These are phyloP conservation scores for Nicotiana benthamiana DNA, from an alignment of 257 asterid genomes.

Conservation along the genomic window DNA sequence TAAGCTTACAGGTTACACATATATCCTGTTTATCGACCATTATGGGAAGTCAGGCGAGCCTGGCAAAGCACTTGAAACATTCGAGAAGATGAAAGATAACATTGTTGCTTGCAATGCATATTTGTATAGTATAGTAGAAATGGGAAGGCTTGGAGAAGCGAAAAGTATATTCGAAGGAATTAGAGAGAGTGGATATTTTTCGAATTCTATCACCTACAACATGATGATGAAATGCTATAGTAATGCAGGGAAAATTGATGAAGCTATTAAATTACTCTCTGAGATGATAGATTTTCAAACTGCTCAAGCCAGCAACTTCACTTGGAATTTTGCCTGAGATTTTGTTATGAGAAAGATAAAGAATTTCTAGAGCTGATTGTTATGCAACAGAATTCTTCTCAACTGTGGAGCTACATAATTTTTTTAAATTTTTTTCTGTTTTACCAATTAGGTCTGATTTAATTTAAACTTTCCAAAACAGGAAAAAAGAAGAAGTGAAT, in stretches of 20 bases:
- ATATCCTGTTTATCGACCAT: slow-evolving; percentile 73
- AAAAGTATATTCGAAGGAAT: slow-evolving; percentile 60
- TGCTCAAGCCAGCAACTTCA: too few relatives aligned
- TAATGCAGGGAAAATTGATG: slow-evolving; percentile 63
- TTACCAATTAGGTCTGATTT: not conserved
- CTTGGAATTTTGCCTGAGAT: too few relatives aligned
- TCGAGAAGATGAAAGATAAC: slow-evolving; percentile 80
- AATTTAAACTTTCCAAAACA: not conserved
- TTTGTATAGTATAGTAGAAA: slow-evolving; percentile 62
- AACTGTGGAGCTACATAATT: too few relatives aligned
- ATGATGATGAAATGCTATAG: slow-evolving; percentile 94
- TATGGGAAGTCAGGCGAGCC: slow-evolving; percentile 80
- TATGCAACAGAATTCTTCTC: too few relatives aligned
- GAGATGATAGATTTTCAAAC: slow-evolving; percentile 83
- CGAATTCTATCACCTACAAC: slow-evolving; percentile 88
- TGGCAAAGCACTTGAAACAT: slow-evolving; percentile 72
- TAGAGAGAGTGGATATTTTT: slow-evolving; percentile 58
- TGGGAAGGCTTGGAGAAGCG: slow-evolving; percentile 77
- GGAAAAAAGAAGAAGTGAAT: not conserved
- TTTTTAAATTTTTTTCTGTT: too few relatives aligned
- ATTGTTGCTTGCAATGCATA: slow-evolving; percentile 82
- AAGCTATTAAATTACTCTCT: slow-evolving; percentile 55
- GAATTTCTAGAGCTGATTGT: too few relatives aligned
- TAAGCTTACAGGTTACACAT: slow-evolving; percentile 58
- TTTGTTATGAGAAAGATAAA: too few relatives aligned